Base-by-base conservation (phyloP, 129 eudicot genomes). In the Flaveria linearis region DNA sequence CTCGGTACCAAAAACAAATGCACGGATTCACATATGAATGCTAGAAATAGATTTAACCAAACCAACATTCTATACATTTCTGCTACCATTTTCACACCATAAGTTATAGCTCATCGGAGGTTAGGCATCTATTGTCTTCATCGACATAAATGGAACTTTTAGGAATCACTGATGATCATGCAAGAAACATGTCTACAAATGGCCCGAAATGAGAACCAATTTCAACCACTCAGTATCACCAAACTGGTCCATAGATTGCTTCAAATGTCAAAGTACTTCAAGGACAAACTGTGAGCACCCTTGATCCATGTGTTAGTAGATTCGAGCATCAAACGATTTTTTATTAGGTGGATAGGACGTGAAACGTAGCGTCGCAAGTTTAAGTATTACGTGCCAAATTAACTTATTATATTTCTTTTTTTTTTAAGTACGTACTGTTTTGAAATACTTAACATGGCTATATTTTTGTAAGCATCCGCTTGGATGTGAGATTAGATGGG, bases 101-200 rank as follows among this genome's bases (percentile, higher is more conserved):
- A 73, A 66, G 30, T 71, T 61, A 30, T 69, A 49, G 41, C 7
- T 36, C 58, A 57, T 10, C 39, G 68, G 69, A 79, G 55, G 73
- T 79, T 79, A 65, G 73, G 83, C 50, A 72, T 72, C 67, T 43
- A 62, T 80, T 64, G 42, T 25, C 74, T 53, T 73, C 79, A 65
- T 80, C 51, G 50, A 66, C 79, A 80, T 68, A 73, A 66, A 64
- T n/a, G 67, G 41, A 61, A 73, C 60, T 80, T 65, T 64, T 65
- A 73, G 74, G 74, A 73, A 62, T 52, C 79, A 52, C 25, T 8
- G 14, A 50, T 65, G 83, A 72, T 42, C 62, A 26, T 52, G 17
- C 74, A 72, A 73, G 74, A 80, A 73, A 22, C 74, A 42, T 73
- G 68, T 65, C 79, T 65, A 75, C 42, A 53, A 41, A 65, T 73